Conservation (phyloP, 2,329 filamentous ascomycete species). For the Aureobasidium subglaciale region DNA sequence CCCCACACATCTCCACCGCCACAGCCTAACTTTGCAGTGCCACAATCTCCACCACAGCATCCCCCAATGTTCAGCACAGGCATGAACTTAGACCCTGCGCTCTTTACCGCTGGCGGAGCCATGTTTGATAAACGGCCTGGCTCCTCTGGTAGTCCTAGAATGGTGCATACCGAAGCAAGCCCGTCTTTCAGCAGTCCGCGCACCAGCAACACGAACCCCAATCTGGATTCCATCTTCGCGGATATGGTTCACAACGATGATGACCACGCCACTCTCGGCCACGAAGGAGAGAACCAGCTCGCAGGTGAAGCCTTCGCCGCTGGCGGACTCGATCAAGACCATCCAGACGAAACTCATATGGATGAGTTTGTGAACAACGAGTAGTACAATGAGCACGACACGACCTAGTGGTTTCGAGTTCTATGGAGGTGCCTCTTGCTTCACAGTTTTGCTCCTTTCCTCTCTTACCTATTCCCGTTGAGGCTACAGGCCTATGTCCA, state of each 20-base stretch:
- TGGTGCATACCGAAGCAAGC: background rate
- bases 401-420: background rate
- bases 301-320: constrained; percentile 14
- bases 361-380: constrained; percentile 15
- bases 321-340: constrained; percentile 6
- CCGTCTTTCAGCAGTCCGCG: constrained; percentile 23
- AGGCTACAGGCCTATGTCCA: background rate
- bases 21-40: constrained; percentile 5
- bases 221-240: constrained; percentile 29
- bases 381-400: background rate
- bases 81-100: constrained; percentile 17
- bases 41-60: constrained; percentile 11
- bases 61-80: constrained; percentile 10
- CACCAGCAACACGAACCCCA: constrained; percentile 22
- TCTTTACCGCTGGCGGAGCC: constrained; percentile 18
- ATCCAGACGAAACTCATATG: constrained; percentile 4
- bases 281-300: constrained; percentile 1
- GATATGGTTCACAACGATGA: constrained; percentile 30
- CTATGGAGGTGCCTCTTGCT: background rate
- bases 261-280: constrained; percentile 11
- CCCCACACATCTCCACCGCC: constrained; percentile 16
- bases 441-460: background rate
- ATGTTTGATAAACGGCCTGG: constrained; percentile 29
- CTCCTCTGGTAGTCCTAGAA: constrained; percentile 15
- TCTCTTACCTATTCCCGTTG: background rate